phyloP scores from a whole-genome alignment of 371 early-diverging fungal genomes.

The Lichtheimia hyalospora region DNA sequence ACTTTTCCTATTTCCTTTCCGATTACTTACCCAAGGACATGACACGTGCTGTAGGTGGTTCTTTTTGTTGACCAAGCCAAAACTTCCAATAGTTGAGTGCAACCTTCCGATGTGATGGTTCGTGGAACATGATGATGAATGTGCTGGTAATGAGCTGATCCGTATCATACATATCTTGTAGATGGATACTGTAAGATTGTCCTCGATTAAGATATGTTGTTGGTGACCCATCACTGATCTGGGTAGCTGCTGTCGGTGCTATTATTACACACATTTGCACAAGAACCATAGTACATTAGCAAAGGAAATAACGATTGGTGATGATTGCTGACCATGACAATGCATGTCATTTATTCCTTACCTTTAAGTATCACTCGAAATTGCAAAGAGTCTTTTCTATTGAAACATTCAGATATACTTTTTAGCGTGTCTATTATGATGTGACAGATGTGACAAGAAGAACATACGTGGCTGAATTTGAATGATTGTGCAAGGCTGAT shows the following conservation, averaged over 20 bases:
- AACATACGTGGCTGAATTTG: too few relatives aligned
- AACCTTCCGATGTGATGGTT: constrained; percentile 66
- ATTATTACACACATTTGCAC: not conserved
- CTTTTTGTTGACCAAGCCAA: constrained; percentile 75
- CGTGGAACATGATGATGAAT: constrained; percentile 72
- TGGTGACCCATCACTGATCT: constrained; percentile 38
- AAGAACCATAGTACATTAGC: not conserved
- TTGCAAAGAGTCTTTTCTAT: too few relatives aligned
- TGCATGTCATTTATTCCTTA: too few relatives aligned
- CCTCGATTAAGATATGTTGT: constrained; percentile 70
- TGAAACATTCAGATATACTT: too few relatives aligned
- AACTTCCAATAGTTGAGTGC: constrained; percentile 76
- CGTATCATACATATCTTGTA: constrained; percentile 35
- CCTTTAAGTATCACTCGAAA: too few relatives aligned
- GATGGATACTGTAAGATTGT: constrained; percentile 52
- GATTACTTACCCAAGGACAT: constrained; percentile 56
- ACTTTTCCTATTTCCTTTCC: not conserved
- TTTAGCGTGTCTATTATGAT: too few relatives aligned
- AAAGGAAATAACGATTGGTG: too few relatives aligned
- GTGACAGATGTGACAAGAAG: too few relatives aligned
- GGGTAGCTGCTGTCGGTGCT: constrained; percentile 41
- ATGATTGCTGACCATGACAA: too few relatives aligned
- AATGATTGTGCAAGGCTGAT: too few relatives aligned
- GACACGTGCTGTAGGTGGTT: constrained; percentile 63
- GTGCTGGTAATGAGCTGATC: constrained; percentile 56